These are phyloP conservation scores for Carpinus viminea DNA, from an alignment of 306 rosid species.

Conservation along the genomic window DNA sequence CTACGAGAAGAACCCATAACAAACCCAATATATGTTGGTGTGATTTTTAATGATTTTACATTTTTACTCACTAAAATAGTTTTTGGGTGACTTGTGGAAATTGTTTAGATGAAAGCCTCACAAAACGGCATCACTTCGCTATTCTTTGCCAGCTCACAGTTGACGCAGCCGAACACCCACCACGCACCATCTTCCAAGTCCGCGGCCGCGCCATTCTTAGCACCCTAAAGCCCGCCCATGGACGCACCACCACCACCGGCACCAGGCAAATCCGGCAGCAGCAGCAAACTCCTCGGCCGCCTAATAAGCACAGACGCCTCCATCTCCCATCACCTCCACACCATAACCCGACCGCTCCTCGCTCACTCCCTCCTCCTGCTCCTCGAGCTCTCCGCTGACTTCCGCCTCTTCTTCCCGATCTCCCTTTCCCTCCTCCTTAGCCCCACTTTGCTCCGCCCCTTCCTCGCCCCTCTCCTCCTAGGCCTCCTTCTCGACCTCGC, in stretches of 20 bases:
- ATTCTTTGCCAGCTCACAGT: slow-evolving; percentile 22
- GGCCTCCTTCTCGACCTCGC: slow-evolving; percentile 71
- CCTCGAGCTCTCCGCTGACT: slow-evolving; percentile 66
- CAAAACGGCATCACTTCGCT: too few species aligned
- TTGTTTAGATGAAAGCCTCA: too few species aligned
- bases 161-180: not conserved
- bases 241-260: not conserved
- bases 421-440: slow-evolving; percentile 46
- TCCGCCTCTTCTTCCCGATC: slow-evolving; percentile 67
- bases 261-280: not conserved
- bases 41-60: too few species aligned
- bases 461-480: slow-evolving; percentile 53
- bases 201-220: not conserved
- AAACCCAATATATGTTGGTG: too few species aligned
- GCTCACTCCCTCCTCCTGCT: slow-evolving; percentile 43
- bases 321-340: slow-evolving; percentile 48
- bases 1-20: too few species aligned
- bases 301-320: slow-evolving; percentile 37
- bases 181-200: not conserved
- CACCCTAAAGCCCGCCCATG: slow-evolving; percentile 10
- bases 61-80: too few species aligned
- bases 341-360: slow-evolving; percentile 36
- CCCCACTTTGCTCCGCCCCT: slow-evolving; percentile 39
- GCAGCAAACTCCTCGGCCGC: slow-evolving; percentile 33
- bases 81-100: too few species aligned